Evolutionary conservation across 2,329 filamentous ascomycete species (phyloP).

Genomic region (Stylonectria norvegica): DNA sequence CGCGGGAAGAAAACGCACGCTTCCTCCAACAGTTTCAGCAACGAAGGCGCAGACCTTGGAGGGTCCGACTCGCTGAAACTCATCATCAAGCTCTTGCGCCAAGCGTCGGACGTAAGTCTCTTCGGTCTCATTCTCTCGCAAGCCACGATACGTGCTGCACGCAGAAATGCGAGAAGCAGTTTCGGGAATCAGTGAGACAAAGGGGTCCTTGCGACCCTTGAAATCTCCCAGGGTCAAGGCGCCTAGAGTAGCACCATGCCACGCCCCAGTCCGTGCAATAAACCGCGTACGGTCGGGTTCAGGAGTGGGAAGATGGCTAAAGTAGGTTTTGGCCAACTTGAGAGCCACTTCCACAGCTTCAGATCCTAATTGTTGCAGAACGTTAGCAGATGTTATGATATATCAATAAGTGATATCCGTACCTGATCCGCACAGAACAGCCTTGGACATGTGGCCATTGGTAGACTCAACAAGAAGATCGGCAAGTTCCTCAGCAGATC

Average conservation of each 20-base stretch:
- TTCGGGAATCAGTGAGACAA: slow-evolving; percentile 14
- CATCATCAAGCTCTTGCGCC: slow-evolving; percentile 43
- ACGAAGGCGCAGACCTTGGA: slow-evolving; percentile 47
- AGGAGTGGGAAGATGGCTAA: slow-evolving; percentile 14
- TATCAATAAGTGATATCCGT: not conserved
- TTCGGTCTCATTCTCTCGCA: slow-evolving; percentile 32
- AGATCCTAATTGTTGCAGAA: slow-evolving; percentile 6
- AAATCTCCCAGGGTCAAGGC: slow-evolving; percentile 18
- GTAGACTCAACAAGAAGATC: slow-evolving; percentile 22
- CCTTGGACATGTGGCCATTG: slow-evolving; percentile 17
- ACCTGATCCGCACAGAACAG: slow-evolving; percentile 21
- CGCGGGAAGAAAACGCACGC: slow-evolving; percentile 9
- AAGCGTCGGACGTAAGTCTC: slow-evolving; percentile 40
- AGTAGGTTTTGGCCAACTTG: slow-evolving; percentile 20
- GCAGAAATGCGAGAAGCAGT: slow-evolving; percentile 14
- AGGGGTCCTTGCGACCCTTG: slow-evolving; percentile 20
- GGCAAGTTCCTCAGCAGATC: slow-evolving; percentile 16
- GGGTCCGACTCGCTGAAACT: slow-evolving; percentile 45
- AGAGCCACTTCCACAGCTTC: slow-evolving; percentile 21
- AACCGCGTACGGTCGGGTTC: slow-evolving; percentile 17
- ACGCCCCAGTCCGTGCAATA: slow-evolving; percentile 15
- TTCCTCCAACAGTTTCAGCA: slow-evolving; percentile 43
- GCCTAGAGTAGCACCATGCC: slow-evolving; percentile 19
- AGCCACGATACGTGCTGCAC: slow-evolving; percentile 19
- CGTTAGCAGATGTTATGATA: not conserved